A percentile compares a stretch with the other conserved stretches of the same genome.
These are phyloP conservation scores for Phytophthora ohioensis DNA, from an alignment of 352 stramenopile species.

Conservation along the genomic window DNA sequence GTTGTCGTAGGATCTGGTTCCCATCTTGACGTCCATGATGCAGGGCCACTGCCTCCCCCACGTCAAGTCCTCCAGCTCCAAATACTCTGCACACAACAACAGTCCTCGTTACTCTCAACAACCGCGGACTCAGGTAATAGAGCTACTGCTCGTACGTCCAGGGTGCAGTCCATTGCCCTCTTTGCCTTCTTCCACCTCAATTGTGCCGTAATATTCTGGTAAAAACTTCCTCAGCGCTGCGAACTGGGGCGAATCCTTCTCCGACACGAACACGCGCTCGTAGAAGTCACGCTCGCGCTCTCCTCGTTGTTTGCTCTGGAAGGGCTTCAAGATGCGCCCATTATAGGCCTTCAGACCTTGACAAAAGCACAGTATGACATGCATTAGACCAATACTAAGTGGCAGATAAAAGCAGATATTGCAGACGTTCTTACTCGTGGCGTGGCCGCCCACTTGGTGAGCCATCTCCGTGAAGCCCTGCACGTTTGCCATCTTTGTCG, in stretches of 20 bases:
- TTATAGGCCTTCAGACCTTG: constrained; percentile 69
- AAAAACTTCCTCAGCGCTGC: constrained; percentile 54
- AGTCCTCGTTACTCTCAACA: neutral
- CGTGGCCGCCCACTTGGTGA: constrained; percentile 85
- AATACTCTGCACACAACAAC: constrained; percentile 62
- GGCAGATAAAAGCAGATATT: neutral
- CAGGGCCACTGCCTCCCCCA: constrained; percentile 83
- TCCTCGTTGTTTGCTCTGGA: constrained; percentile 82
- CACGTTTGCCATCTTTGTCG: constrained; percentile 10
- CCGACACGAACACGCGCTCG: constrained; percentile 55
- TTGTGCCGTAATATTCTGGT: constrained; percentile 69
- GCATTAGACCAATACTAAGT: neutral
- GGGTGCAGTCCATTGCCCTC: constrained; percentile 36
- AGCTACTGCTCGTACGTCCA: constrained; percentile 38
- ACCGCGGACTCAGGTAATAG: neutral
- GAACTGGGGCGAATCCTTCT: constrained; percentile 34
- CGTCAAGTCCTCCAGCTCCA: constrained; percentile 93
- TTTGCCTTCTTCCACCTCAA: constrained; percentile 32
- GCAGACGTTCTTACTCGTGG: constrained; percentile 50
- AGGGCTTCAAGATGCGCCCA: constrained; percentile 87
- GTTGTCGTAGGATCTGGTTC: constrained; percentile 94
- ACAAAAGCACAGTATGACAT: neutral
- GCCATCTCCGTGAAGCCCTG: constrained; percentile 57
- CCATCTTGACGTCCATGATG: constrained; percentile 98
- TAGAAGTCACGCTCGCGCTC: constrained; percentile 86